Evolutionary conservation across 108 stramenopile genomes (phyloP), one percentile per base, ranked within the genome.

Genomic region (Bacterosira constricta): DNA sequence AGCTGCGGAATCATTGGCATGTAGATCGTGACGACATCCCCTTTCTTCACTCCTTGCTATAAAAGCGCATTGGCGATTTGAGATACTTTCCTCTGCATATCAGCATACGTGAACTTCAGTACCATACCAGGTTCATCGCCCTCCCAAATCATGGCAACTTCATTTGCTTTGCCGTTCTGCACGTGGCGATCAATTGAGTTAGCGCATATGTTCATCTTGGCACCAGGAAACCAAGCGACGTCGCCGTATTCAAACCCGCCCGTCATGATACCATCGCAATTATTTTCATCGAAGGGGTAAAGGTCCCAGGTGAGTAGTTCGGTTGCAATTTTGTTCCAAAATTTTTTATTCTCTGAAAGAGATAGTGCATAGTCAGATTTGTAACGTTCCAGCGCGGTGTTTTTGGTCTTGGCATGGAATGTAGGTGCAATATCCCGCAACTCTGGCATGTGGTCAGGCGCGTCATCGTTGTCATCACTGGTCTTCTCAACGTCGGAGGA

Each of bases 1-100:
- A 88, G 66, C 63, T 96, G 90, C 32, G 90, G 90, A 45, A 96
- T 88, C 95, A 96, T 96, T n/a, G 95, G 93, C 93, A 96, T 87
- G 81, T 96, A 96, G 32, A 93, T 75, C 31, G 89, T 93, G 18
- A 93, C 92, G 10, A 87, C 80, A 69, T 91, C 88, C 7, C 90
- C 90, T 71, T 85, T 90, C 56, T 52, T 74, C 36, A 83, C 82
- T 44, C 88, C 89, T 56, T 67, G 66, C 54, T 52, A 66, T 81
- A 83, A 79, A 42, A 99, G 73, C 18, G 96, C 97, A 83, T 99
- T 98, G 39, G 99, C 91, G 38, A 96, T 75, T 0, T 75, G 61
- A 52, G 86, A 95, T 1, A 93, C 89, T 32, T 78, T 58, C 51
- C 51, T 56, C 30, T 79, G 78, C 0, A 93, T 69, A 37, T 96